Conservation (phyloP, 805 yeast genomes). For the Saccharomycopsis sp. region DNA sequence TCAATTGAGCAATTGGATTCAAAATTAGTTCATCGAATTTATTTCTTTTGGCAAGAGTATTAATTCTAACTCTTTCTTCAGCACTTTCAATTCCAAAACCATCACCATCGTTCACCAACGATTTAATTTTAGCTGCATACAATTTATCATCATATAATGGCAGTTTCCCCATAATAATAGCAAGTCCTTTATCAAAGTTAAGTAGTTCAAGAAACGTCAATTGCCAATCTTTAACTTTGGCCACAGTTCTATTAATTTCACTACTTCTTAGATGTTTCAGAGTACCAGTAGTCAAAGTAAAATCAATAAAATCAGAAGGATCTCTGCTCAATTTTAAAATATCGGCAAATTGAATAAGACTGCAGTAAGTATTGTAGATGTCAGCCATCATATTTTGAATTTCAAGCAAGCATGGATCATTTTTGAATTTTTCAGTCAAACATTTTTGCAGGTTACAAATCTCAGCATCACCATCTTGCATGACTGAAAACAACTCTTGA, state of each 20-base stretch:
- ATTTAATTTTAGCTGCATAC: constrained; percentile 1
- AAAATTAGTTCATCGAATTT: constrained; percentile 3
- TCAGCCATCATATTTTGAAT: constrained; percentile 11
- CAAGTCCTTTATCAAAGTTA: constrained; percentile 8
- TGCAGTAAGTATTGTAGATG: constrained; percentile 7
- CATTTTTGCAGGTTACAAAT: neutral
- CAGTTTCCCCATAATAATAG: constrained; percentile 4
- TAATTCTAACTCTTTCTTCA: constrained; percentile 15
- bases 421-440: neutral
- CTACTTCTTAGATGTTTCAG: neutral
- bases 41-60: constrained; percentile 7
- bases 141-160: constrained; percentile 2
- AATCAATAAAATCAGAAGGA: constrained; percentile 15
- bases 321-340: constrained; percentile 10
- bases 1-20: constrained; percentile 10
- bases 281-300: constrained; percentile 6
- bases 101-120: neutral
- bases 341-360: constrained; percentile 6
- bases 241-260: constrained; percentile 4
- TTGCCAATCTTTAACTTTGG: constrained; percentile 10
- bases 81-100: constrained; percentile 5
- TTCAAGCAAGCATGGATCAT: neutral
- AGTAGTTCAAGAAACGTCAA: constrained; percentile 13
- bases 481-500: neutral
- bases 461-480: neutral